These are phyloP conservation scores for Capsella rubella DNA, from an alignment of 441 rosid species.

Conservation along the genomic window DNA sequence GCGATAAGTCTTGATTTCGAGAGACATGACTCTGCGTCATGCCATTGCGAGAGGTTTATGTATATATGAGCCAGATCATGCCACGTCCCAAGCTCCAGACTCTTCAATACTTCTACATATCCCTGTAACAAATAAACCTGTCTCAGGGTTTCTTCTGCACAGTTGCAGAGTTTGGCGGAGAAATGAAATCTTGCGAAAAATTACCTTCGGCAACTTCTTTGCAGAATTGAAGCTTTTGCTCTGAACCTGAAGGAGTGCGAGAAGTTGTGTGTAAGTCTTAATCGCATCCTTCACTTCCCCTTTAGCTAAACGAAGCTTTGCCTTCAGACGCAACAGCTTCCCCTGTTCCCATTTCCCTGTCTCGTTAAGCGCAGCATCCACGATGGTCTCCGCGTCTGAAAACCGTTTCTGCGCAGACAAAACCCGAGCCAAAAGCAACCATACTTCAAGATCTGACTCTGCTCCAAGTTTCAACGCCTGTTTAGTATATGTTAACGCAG, in stretches of 20 bases:
- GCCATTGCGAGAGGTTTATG: conserved; percentile 77
- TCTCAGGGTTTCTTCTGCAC: not conserved
- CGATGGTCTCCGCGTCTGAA: conserved; percentile 66
- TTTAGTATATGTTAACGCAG: conserved; percentile 62
- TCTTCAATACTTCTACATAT: conserved; percentile 48
- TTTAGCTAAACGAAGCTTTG: conserved; percentile 81
- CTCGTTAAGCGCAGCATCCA: conserved; percentile 73
- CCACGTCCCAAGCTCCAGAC: conserved; percentile 86
- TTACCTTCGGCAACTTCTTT: conserved; percentile 62
- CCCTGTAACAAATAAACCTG: conserved; percentile 48
- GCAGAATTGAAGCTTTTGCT: conserved; percentile 58
- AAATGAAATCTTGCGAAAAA: conserved; percentile 4
- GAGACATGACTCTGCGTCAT: conserved; percentile 89
- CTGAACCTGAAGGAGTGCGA: conserved; percentile 87
- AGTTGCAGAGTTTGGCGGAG: not conserved
- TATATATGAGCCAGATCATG: conserved; percentile 83
- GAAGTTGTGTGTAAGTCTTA: conserved; percentile 76
- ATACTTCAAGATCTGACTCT: conserved; percentile 63
- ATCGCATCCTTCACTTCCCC: conserved; percentile 63
- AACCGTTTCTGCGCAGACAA: conserved; percentile 79
- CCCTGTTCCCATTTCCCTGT: conserved; percentile 89
- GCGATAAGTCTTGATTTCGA: conserved; percentile 74
- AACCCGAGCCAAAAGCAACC: conserved; percentile 76
- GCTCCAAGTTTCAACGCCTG: conserved; percentile 63
- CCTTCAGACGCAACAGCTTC: conserved; percentile 76